Base-by-base conservation (phyloP, 305 asterid genomes). In the Rubia tinctorum region DNA sequence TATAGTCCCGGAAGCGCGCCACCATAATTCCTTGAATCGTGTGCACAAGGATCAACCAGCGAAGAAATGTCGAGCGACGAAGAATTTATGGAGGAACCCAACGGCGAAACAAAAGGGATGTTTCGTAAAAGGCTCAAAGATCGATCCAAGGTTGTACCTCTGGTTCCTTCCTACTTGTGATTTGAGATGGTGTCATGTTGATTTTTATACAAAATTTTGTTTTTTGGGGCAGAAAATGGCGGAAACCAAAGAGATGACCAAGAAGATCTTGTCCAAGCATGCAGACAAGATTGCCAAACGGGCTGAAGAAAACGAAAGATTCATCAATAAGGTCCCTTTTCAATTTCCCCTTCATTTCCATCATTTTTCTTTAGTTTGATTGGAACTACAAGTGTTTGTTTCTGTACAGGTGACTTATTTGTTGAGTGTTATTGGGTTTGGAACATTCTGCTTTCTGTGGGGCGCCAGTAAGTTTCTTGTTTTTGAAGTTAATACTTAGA, bases 261-360 rank as follows among this genome's bases (percentile, higher is more conserved):
- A 86, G 42, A 80, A 86, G 95, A 87, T 93, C 69, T 85, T 93
- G 80, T 84, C 97, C 71, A 89, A 91, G 79, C 97, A 91, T 47
- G 99, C 99, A 1, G 85, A 77, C 49, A 91, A 90, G 88, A 95
- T 95, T 59, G 99, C 99, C 22, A 89, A 87, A 73, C 91, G 89
- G 86, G 99, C 99, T 73, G 98, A 90, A 80, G 99, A 90, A 79
- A 98, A 95, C 53, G 99, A 92, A 80, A 83, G 86, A 37, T 90
- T 95, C 85, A 90, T 95, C 78, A 90, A 87, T 77, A 95, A 95
- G 96, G 99, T 90, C 20, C 30, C 11, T 69, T 44, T 61, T 15
- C 40, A 7, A 37, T 12, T 66, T 6, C 45, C 42, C 44, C 22
- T 66, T 1, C 76, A 62, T 30, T 58, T 10, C 6, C 12, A 14